Evolutionary conservation across 345 rosid species (phyloP), one percentile per base, ranked within the genome.

Genomic region (Combretum micranthum): DNA sequence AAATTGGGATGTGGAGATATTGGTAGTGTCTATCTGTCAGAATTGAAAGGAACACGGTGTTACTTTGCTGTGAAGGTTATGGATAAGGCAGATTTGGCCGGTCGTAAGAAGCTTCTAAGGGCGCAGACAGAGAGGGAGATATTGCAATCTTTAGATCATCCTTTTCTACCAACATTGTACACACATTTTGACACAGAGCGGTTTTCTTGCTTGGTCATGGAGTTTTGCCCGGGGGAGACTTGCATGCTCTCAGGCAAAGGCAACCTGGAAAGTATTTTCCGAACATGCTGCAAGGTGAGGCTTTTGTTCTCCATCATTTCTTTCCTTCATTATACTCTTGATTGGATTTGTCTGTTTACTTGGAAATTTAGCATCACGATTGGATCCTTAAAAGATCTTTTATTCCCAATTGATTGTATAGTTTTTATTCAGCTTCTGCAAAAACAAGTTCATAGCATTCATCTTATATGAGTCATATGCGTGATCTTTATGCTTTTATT

Each of bases 221-320:
- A 92, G 82, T 88, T 84, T 62, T 92, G 98, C 96, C 98, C n/a
- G 96, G 95, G 0, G 98, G 98, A 52, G 96, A 88, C 66, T 66
- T 92, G 65, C 87, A 88, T 69, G 77, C 87, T 22, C 87, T 88
- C 58, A 56, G 88, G 70, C 96, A 88, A 68, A 83, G 78, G 57
- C 96, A 86, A 72, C 95, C 83, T 3, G 96, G 95, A 42, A 88
- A 92, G 62, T 79, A 70, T 74, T 91, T 92, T 66, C 88, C 5
- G 98, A 92, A 70, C 85, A 86, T 53, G 98, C 96, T 51, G 98
- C 90, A 32, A 75, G 93, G 98, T 92, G 53, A 48, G 73, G 42
- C 50, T 45, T 51, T 45, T 55, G 47, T 49, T 43, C 52, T 39
- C 58, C 56, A 18, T 1, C 32, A 13, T 15, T 43, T 6, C 37